Percentiles rank a stretch among this genome's conserved stretches.
Conservation (phyloP, 2,329 filamentous ascomycete species). For the Xylaria sp. region DNA sequence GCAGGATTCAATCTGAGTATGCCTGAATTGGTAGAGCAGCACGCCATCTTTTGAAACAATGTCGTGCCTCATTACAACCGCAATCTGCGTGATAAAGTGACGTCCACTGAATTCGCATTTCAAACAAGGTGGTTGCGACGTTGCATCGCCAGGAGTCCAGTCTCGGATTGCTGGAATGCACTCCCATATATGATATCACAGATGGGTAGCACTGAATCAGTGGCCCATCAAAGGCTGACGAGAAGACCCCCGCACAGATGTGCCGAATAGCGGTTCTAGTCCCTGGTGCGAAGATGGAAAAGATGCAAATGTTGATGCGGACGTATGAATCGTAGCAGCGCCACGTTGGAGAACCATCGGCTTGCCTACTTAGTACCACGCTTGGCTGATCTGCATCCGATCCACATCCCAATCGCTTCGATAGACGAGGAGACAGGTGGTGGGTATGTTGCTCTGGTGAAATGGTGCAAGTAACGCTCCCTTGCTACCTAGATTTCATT, state of each 20-base stretch:
- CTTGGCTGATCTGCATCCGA: not conserved
- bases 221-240: not conserved
- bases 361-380: not conserved
- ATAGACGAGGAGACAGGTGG: not conserved
- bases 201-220: not conserved
- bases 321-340: not conserved
- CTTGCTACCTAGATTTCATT: not conserved
- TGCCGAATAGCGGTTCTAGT: not conserved
- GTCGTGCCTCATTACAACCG: not conserved
- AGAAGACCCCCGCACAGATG: not conserved
- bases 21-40: not conserved
- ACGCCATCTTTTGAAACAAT: not conserved
- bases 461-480: not conserved
- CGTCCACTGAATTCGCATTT: not conserved
- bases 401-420: not conserved
- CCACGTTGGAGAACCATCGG: not conserved
- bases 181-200: not conserved
- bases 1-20: not conserved
- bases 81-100: not conserved
- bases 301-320: not conserved
- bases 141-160: not conserved
- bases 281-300: not conserved
- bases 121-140: not conserved
- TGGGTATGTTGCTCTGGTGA: slow-evolving; percentile 20
- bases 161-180: not conserved